Percentiles rank a stretch among this genome's conserved stretches.
Conservation (phyloP, 768 basidiomycete genomes). For the Sistotremastrum suecicum region DNA sequence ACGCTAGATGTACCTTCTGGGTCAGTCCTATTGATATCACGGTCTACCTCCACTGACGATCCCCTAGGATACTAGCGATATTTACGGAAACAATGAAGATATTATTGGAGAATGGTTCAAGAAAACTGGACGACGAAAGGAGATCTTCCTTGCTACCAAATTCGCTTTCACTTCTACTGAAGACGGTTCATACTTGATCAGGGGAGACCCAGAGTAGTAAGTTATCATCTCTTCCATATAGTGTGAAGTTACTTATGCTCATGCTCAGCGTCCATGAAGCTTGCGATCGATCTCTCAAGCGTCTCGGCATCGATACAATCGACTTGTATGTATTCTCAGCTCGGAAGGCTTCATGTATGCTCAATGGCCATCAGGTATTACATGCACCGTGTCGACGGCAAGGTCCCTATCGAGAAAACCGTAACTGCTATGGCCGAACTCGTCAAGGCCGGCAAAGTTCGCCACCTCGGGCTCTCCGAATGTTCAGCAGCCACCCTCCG, state of each 20-base stretch:
- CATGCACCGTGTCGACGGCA: constrained; percentile 11
- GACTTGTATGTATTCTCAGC: constrained; percentile 9
- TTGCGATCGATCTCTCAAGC: constrained; percentile 23
- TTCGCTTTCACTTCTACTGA: too few species aligned
- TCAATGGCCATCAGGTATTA: constrained; percentile 1
- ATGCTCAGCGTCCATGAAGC: constrained; percentile 15
- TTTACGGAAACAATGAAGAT: constrained; percentile 32
- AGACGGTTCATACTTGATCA: too few species aligned
- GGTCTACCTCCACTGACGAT: too few species aligned
- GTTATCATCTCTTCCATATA: too few species aligned
- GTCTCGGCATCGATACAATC: constrained; percentile 12
- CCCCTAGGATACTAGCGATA: constrained; percentile 33
- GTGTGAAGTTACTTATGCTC: too few species aligned
- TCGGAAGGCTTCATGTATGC: background rate
- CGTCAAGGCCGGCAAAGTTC: constrained; percentile 22
- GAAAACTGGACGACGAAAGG: constrained; percentile 12
- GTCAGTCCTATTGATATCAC: too few species aligned
- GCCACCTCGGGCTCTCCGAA: constrained; percentile 24
- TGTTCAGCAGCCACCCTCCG: constrained; percentile 17
- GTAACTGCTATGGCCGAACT: constrained; percentile 15
- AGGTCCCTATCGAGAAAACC: constrained; percentile 12
- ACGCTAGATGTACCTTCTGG: too few species aligned
- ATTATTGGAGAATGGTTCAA: constrained; percentile 25
- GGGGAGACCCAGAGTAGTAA: too few species aligned
- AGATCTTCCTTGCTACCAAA: constrained; percentile 17